Conservation (phyloP, 305 asterid genomes). For the Fraxinus sp. region DNA sequence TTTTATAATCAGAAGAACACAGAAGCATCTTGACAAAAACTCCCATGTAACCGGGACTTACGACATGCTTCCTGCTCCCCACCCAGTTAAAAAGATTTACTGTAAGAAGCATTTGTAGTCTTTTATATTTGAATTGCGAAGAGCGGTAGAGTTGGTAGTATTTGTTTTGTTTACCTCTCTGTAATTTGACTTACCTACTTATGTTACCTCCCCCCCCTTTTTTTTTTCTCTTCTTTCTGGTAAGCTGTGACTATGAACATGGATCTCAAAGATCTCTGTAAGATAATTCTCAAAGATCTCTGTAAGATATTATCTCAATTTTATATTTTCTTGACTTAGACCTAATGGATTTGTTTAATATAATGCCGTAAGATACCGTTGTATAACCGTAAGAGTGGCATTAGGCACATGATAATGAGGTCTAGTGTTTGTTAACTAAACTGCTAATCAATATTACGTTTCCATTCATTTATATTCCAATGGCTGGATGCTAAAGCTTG, state of each 20-base stretch:
- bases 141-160: slow-evolving; percentile 43
- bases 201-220: slow-evolving; percentile 9
- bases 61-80: slow-evolving; percentile 34
- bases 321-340: slow-evolving; percentile 2
- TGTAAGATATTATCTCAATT: slow-evolving; percentile 12
- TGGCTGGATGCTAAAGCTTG: background rate
- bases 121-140: slow-evolving; percentile 12
- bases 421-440: background rate
- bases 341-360: background rate
- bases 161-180: slow-evolving; percentile 49
- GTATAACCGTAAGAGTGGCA: background rate
- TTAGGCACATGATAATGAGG: background rate
- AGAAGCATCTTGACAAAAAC: slow-evolving; percentile 29
- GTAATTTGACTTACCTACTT: slow-evolving; percentile 23
- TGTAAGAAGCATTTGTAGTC: background rate
- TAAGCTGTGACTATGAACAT: background rate
- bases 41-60: slow-evolving; percentile 41
- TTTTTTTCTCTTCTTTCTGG: background rate
- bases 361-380: background rate
- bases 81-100: background rate
- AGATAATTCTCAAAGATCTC: slow-evolving; percentile 34
- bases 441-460: background rate
- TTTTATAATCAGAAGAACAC: slow-evolving; percentile 32
- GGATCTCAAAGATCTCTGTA: slow-evolving; percentile 36
- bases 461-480: background rate